phyloP scores from a whole-genome alignment of 768 basidiomycete genomes.

The Brasilioporus rufonigricans region DNA sequence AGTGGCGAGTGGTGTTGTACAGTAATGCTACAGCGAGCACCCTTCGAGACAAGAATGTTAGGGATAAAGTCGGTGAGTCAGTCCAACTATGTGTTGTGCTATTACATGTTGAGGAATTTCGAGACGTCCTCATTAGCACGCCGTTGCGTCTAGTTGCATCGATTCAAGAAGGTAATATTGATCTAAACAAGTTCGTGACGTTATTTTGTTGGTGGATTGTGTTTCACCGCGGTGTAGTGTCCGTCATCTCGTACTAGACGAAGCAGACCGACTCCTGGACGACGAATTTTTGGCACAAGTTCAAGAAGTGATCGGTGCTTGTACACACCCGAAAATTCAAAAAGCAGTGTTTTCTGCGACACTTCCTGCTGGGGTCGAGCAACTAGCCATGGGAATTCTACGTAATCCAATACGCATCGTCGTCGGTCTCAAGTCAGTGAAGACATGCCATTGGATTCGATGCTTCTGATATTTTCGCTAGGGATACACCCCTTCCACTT shows the following conservation, averaged over 20 bases:
- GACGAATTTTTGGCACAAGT: slow-evolving; percentile 85
- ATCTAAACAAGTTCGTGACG: slow-evolving; percentile 65
- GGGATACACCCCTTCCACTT: slow-evolving; percentile 92
- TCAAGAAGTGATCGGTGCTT: slow-evolving; percentile 81
- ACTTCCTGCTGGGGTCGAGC: slow-evolving; percentile 84
- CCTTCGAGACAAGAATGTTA: slow-evolving; percentile 64
- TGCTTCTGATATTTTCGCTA: slow-evolving; percentile 32
- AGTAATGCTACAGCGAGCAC: slow-evolving; percentile 89
- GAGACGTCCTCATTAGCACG: slow-evolving; percentile 91
- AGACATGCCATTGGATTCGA: background rate
- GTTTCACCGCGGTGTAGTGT: slow-evolving; percentile 49
- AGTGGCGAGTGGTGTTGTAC: slow-evolving; percentile 80
- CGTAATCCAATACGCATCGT: slow-evolving; percentile 87
- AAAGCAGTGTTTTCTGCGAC: slow-evolving; percentile 96
- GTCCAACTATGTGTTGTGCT: slow-evolving; percentile 1
- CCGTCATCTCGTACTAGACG: slow-evolving; percentile 83
- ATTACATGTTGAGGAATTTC: background rate
- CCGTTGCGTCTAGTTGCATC: slow-evolving; percentile 86
- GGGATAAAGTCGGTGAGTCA: slow-evolving; percentile 74
- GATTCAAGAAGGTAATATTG: slow-evolving; percentile 62
- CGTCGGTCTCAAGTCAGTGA: slow-evolving; percentile 88
- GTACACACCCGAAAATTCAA: slow-evolving; percentile 64
- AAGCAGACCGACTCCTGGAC: slow-evolving; percentile 90
- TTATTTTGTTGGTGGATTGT: slow-evolving; percentile 1
- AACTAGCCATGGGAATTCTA: slow-evolving; percentile 82